A percentile compares a stretch with the other conserved stretches of the same genome.
These are phyloP conservation scores for Neospora caninum DNA, from an alignment of 169 alveolate genomes.

Conservation along the genomic window DNA sequence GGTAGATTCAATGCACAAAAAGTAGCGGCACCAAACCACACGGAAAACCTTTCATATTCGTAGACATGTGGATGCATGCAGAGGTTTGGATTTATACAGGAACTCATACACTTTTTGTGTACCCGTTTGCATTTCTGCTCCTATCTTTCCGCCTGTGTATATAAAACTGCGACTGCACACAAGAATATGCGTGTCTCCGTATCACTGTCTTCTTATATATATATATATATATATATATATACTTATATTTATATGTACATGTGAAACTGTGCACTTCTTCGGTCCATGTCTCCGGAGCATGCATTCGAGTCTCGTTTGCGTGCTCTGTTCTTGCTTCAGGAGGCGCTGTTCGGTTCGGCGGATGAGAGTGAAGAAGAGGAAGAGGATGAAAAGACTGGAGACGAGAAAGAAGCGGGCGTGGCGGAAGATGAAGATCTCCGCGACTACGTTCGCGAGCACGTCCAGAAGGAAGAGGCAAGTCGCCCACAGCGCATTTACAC, in stretches of 20 bases:
- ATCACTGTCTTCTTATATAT: neutral
- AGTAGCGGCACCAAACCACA: neutral
- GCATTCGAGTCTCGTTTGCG: neutral
- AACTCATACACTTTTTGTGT: no score
- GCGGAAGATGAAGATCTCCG: neutral
- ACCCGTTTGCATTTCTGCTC: no score
- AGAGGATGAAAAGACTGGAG: neutral
- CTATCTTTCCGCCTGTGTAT: no score
- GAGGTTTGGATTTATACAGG: no score
- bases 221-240: neutral
- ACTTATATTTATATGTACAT: neutral
- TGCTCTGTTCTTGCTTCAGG: neutral
- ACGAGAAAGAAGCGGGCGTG: neutral
- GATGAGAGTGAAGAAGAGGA: conserved; percentile 17
- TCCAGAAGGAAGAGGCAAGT: neutral
- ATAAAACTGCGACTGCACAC: no score
- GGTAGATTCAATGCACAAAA: neutral
- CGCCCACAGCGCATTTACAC: neutral
- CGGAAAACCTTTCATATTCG: no score
- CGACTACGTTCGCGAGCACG: neutral
- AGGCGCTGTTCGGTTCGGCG: neutral
- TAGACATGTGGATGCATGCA: no score
- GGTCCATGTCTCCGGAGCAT: no score
- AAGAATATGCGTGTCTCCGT: no score
- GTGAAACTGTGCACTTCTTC: neutral